Evolutionary conservation across 176 grass and related monocot genomes (phyloP), one percentile per base, ranked within the genome.

Genomic region (Carex cristatella): DNA sequence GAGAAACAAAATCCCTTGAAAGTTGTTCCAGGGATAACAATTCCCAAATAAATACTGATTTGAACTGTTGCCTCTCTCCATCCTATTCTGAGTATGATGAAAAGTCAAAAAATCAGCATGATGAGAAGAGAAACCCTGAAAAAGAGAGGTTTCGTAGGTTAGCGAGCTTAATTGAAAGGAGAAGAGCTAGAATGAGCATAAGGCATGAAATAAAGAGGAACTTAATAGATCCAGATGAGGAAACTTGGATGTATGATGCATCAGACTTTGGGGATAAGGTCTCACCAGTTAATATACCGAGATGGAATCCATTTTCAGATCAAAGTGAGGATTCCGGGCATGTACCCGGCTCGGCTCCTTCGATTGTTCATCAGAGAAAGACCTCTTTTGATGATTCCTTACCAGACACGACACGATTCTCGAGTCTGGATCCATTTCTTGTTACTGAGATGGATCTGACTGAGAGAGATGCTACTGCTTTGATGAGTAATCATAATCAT

Each of bases 101-200:
- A 6, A 65, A 65, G 35, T 83, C 44, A 69, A 63, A 83, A 51
- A 83, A 83, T 68, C 61, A 65, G 35, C 18, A 76, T 81, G 57
- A 59, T 2, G 59, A 81, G 19, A 81, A 66, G 38, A 65, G 6
- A 33, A 51, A 51, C 55, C 60, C 42, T 67, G 81, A 83, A 83
- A 83, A 63, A 33, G 81, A 83, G 23, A 83, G 81, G 40, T 83
- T 83, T 28, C 61, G 13, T 40, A 83, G 81, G 12, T 83, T 83
- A 83, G 55, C 81, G 9, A 83, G 81, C 81, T 83, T 83, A 67
- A 83, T 83, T 66, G 61, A 83, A 66, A 83, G 81, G 61, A 83
- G 81, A 56, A 83, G 61, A 66, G 61, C 81, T 66, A 83, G 81
- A 83, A 83, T 83, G 81, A 83, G 61, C 30, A 18, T 83, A 69